Evolutionary conservation across 768 basidiomycete species (phyloP).

Genomic region (Boletellus sp.): DNA sequence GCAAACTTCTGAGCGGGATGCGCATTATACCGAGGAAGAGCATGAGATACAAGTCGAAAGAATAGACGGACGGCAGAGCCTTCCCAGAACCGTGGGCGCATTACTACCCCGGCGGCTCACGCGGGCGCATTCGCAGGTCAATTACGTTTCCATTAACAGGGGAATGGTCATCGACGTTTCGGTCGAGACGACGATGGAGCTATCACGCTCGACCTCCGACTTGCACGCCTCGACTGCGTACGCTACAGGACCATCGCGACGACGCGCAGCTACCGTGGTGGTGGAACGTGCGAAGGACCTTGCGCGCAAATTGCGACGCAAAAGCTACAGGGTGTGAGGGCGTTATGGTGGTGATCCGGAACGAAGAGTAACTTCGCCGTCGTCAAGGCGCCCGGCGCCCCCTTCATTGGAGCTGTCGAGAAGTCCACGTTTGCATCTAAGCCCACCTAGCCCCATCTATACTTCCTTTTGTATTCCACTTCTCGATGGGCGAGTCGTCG

Average conservation of each 20-base stretch:
- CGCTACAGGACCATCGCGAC: conserved; percentile 28
- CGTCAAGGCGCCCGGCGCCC: conserved; percentile 25
- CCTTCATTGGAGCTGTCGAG: conserved; percentile 12
- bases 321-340: conserved; percentile 20
- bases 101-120: conserved; percentile 46
- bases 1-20: conserved; percentile 30
- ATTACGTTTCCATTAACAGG: conserved; percentile 30
- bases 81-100: conserved; percentile 40
- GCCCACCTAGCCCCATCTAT: conserved; percentile 20
- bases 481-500: conserved; percentile 13
- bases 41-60: conserved; percentile 49
- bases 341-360: conserved; percentile 18
- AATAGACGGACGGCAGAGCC: conserved; percentile 41
- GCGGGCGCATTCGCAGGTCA: conserved; percentile 39
- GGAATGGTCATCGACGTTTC: conserved; percentile 45
- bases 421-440: conserved; percentile 20
- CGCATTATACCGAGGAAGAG: conserved; percentile 39
- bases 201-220: conserved; percentile 2
- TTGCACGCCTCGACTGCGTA: conserved; percentile 16
- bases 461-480: conserved; percentile 9
- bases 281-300: conserved; percentile 39
- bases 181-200: conserved; percentile 39
- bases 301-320: conserved; percentile 43
- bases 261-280: conserved; percentile 37
- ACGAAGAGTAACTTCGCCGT: conserved; percentile 19